Percentiles rank a stretch among this genome's conserved stretches.
Conservation (phyloP, 768 basidiomycete genomes). For the Podaxis rugospora region DNA sequence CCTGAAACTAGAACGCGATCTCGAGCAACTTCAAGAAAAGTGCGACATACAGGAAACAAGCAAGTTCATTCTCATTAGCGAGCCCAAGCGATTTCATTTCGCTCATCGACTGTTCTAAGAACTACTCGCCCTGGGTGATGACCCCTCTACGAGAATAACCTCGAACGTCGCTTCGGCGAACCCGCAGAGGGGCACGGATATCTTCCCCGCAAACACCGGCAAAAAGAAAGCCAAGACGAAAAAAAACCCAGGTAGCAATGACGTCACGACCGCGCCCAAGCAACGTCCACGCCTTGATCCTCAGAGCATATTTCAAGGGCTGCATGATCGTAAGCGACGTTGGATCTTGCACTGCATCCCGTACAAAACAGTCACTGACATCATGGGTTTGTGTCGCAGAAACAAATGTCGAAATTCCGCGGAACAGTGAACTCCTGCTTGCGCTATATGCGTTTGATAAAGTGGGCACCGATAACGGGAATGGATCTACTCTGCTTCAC, state of each 20-base stretch:
- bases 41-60: slow-evolving; percentile 23
- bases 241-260: slow-evolving; percentile 6
- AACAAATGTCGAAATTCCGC: not conserved
- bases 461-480: not conserved
- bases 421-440: slow-evolving; percentile 2
- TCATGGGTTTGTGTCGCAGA: not conserved
- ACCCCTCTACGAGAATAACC: not conserved
- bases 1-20: slow-evolving; percentile 36
- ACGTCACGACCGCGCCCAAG: not conserved
- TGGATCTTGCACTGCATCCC: not conserved
- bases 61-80: not conserved
- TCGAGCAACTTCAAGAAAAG: slow-evolving; percentile 30
- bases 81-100: not conserved
- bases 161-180: not conserved
- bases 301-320: not conserved
- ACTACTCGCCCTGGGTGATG: not conserved
- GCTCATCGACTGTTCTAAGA: not conserved
- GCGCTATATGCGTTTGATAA: slow-evolving; percentile 6
- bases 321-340: slow-evolving; percentile 1
- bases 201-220: not conserved
- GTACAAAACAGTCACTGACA: not conserved
- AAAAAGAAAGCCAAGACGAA: slow-evolving; percentile 6
- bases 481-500: slow-evolving; percentile 7
- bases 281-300: not conserved
- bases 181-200: not conserved